phyloP scores from a whole-genome alignment of 306 rosid genomes.

The Corylus americana region DNA sequence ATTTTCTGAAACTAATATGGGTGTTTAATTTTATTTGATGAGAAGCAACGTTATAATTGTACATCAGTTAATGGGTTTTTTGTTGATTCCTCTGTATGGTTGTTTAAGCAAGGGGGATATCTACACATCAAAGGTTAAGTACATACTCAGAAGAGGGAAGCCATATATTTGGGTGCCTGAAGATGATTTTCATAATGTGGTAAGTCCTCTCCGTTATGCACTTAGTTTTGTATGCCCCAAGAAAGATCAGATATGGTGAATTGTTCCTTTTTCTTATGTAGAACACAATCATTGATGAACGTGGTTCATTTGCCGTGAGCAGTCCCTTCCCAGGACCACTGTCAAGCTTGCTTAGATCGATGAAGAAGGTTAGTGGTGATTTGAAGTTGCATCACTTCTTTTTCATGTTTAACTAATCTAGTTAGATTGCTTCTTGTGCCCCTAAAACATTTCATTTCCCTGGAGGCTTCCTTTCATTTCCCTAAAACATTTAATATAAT shows the following conservation, averaged over 20 bases:
- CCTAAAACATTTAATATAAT: too few relatives aligned
- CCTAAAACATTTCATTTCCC: background rate
- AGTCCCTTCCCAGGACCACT: constrained; percentile 78
- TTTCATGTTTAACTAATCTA: constrained; percentile 16
- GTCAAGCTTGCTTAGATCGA: constrained; percentile 52
- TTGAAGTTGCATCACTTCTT: constrained; percentile 4
- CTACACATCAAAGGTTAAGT: constrained; percentile 74
- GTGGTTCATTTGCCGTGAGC: constrained; percentile 84
- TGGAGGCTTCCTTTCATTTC: background rate
- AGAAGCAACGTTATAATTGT: background rate
- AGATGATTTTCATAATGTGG: constrained; percentile 83
- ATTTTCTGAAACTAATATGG: background rate
- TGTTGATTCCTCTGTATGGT: constrained; percentile 28
- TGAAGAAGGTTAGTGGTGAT: constrained; percentile 55
- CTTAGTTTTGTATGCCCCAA: background rate
- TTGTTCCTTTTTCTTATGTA: constrained; percentile 33
- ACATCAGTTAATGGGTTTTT: background rate
- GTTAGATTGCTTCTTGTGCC: background rate
- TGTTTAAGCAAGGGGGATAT: constrained; percentile 63
- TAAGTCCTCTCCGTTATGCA: constrained; percentile 25
- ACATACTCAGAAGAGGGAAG: constrained; percentile 69
- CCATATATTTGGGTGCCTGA: constrained; percentile 91
- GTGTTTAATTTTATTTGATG: background rate
- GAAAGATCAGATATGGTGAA: background rate
- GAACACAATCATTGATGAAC: constrained; percentile 89